phyloP scores from a whole-genome alignment of 2,329 filamentous ascomycete genomes.

The Chrysoporthe cubensis region DNA sequence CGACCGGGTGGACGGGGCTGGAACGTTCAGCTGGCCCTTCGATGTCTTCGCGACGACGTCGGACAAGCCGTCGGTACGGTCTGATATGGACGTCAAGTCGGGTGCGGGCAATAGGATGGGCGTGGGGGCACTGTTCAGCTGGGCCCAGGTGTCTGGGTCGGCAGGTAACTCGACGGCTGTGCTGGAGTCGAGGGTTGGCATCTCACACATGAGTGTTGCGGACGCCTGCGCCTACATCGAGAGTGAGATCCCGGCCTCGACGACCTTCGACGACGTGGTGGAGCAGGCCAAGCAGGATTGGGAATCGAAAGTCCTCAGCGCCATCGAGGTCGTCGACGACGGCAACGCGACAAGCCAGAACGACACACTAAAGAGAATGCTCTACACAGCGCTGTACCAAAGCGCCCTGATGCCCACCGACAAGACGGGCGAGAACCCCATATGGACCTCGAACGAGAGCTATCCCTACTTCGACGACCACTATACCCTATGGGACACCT shows the following conservation, averaged over 20 bases:
- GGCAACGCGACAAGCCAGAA: slow-evolving; percentile 14
- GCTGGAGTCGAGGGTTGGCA: slow-evolving; percentile 16
- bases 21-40: slow-evolving; percentile 19
- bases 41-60: slow-evolving; percentile 7
- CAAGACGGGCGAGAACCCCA: slow-evolving; percentile 56
- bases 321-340: slow-evolving; percentile 16
- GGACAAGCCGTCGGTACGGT: slow-evolving; percentile 4
- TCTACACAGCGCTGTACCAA: slow-evolving; percentile 58
- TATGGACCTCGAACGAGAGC: slow-evolving; percentile 47
- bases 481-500: slow-evolving; percentile 40
- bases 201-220: slow-evolving; percentile 16
- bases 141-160: neutral
- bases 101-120: slow-evolving; percentile 22
- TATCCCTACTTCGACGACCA: slow-evolving; percentile 42
- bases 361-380: slow-evolving; percentile 33
- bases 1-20: slow-evolving; percentile 17
- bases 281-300: slow-evolving; percentile 19
- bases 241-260: slow-evolving; percentile 11
- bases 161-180: slow-evolving; percentile 7
- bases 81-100: slow-evolving; percentile 12
- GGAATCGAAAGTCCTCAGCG: slow-evolving; percentile 20
- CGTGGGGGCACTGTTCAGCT: slow-evolving; percentile 19
- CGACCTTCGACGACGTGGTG: slow-evolving; percentile 15
- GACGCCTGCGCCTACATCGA: slow-evolving; percentile 20
- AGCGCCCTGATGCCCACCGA: slow-evolving; percentile 60